Evolutionary conservation across 441 rosid genomes (phyloP).

Genomic region (Mallotus repandus): DNA sequence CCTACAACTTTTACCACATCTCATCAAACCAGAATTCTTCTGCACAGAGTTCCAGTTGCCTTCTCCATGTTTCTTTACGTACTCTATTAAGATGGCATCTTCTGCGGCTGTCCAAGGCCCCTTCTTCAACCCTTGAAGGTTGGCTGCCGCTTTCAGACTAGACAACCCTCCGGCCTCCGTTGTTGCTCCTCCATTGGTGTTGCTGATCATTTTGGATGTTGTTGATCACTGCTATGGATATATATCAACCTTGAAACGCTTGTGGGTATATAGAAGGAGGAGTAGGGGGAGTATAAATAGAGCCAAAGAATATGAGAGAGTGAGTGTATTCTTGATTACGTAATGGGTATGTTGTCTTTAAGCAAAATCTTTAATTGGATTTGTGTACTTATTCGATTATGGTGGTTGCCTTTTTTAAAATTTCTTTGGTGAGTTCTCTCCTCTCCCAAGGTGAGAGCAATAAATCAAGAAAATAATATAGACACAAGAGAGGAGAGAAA

Average conservation of each 20-base stretch:
- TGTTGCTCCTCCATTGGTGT: slow-evolving; percentile 16
- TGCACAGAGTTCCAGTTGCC: slow-evolving; percentile 88
- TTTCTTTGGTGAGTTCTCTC: slow-evolving; percentile 22
- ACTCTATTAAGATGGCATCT: slow-evolving; percentile 63
- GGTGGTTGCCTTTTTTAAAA: slow-evolving; percentile 6
- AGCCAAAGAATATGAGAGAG: not conserved
- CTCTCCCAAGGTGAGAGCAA: slow-evolving; percentile 28
- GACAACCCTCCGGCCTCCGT: slow-evolving; percentile 10
- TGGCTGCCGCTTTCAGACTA: not conserved
- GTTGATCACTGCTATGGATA: not conserved
- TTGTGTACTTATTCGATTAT: slow-evolving; percentile 9
- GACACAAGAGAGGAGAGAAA: not conserved
- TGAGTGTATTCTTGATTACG: slow-evolving; percentile 3
- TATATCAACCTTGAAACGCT: slow-evolving; percentile 3
- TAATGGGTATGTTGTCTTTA: slow-evolving; percentile 16
- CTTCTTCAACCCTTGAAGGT: slow-evolving; percentile 50
- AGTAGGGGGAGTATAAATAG: slow-evolving; percentile 12
- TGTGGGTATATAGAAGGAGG: not conserved
- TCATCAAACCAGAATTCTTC: slow-evolving; percentile 62
- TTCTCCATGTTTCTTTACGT: slow-evolving; percentile 73
- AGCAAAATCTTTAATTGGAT: slow-evolving; percentile 13
- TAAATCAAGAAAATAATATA: not conserved
- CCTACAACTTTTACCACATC: slow-evolving; percentile 90
- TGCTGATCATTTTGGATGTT: slow-evolving; percentile 19
- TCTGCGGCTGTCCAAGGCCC: slow-evolving; percentile 90